Base-by-base conservation (phyloP, 352 stramenopile genomes). In the Pythium graminicola region DNA sequence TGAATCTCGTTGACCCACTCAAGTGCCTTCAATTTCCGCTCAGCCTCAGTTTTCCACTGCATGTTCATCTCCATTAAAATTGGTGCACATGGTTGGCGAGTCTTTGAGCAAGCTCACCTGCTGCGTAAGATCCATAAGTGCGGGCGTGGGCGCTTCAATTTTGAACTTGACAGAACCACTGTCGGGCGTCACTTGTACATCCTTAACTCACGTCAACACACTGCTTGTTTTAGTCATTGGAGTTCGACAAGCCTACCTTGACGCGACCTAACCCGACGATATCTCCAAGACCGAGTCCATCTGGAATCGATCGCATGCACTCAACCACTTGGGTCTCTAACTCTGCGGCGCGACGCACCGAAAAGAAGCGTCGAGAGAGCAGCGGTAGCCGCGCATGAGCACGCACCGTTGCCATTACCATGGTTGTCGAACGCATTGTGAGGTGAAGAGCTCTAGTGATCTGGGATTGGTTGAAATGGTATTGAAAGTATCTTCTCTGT, bases 251-350 rank as follows among this genome's bases (percentile, higher is more conserved):
- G 5, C 64, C 19, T 45, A 89, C 81, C 68, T 93, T 93, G 44
- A 93, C 72, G 45, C 75, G 78, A n/a, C 83, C 80, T 27, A 86
- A 60, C 8, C 80, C 70, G 20, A 86, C 75, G 32, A 93, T 86
- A 45, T 91, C 69, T 46, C 76, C 73, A 42, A 89, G 67, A 13
- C 81, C 76, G 29, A 93, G 62, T 3, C 80, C 80, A 48, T 93
- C 80, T 33, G 71, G 69, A 24, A 93, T 68, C n/a, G 59, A 51
- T 24, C 79, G 76, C 43, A 93, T 60, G 43, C 73, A 71, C 51
- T 90, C 75, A 46, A 93, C 54, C 27, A 91, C 83, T 54, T 91
- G 66, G 45, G 69, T 84, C 65, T 93, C 83, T 47, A 91, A 40
- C 57, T 86, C 66, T 36, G 74, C 83, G 31, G 72, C 60, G 29